Evolutionary conservation across 2,329 filamentous ascomycete genomes (phyloP).

Genomic region (Alternaria incomplexa): DNA sequence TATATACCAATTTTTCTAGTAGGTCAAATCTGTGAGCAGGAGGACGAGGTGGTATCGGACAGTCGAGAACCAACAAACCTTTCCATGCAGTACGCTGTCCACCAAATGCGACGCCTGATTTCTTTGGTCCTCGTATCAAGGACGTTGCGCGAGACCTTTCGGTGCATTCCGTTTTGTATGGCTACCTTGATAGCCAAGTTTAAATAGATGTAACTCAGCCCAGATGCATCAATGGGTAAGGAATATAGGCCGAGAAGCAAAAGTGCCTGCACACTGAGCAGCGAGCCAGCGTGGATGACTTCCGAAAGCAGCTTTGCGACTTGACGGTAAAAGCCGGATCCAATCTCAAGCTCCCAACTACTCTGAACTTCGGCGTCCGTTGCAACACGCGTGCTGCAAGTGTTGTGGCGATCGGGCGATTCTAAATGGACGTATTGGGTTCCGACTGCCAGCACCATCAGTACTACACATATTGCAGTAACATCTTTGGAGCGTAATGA

Average conservation of each 20-base stretch:
- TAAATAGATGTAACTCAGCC: conserved; percentile 63
- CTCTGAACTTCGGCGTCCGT: neutral
- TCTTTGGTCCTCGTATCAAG: conserved; percentile 11
- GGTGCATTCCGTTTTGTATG: conserved; percentile 67
- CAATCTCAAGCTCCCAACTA: conserved; percentile 16
- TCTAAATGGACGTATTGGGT: conserved; percentile 46
- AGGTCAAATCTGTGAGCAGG: neutral
- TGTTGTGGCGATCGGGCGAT: conserved; percentile 6
- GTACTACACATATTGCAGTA: conserved; percentile 43
- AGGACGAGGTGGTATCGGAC: neutral
- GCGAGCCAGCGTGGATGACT: conserved; percentile 62
- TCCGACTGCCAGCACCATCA: conserved; percentile 53
- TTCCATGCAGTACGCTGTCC: conserved; percentile 22
- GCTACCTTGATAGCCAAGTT: conserved; percentile 63
- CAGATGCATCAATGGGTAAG: conserved; percentile 62
- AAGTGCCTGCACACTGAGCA: conserved; percentile 65
- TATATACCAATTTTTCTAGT: conserved; percentile 18
- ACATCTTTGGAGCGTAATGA: conserved; percentile 9
- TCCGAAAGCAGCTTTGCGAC: conserved; percentile 62
- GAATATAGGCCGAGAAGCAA: conserved; percentile 63
- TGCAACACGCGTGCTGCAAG: neutral
- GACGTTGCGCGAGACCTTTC: conserved; percentile 38
- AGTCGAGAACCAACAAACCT: conserved; percentile 3
- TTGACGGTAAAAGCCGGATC: conserved; percentile 54
- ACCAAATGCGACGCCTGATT: conserved; percentile 20